Evolutionary conservation across 257 asterid genomes (phyloP).

Genomic region (Solanum medicagineum): DNA sequence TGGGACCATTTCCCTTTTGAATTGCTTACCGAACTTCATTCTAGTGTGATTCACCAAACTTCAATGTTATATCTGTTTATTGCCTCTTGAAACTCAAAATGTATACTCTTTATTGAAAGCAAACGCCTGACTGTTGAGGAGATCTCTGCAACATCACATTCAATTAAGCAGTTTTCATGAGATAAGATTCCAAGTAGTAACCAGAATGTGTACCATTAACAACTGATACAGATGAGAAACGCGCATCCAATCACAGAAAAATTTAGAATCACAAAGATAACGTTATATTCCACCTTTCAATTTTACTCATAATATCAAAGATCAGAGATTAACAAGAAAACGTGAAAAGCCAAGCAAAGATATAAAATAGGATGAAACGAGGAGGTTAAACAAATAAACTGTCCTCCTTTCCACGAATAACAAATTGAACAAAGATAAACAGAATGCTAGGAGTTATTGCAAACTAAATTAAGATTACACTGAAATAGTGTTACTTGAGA

Average conservation of each 20-base stretch:
- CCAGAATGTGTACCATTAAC: neutral
- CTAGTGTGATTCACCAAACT: neutral
- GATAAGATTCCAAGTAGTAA: neutral
- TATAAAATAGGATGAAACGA: neutral
- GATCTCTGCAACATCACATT: neutral
- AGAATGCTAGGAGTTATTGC: neutral
- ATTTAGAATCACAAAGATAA: neutral
- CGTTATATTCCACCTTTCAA: neutral
- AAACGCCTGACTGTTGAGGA: neutral
- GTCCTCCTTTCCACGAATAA: neutral
- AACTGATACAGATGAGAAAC: neutral
- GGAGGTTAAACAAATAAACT: neutral
- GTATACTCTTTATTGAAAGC: neutral
- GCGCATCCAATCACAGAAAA: neutral
- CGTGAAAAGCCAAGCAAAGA: neutral
- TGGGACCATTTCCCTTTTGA: constrained; percentile 60
- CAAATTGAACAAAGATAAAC: neutral
- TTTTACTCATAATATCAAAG: neutral
- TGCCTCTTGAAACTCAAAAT: neutral
- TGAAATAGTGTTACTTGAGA: neutral
- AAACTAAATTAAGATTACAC: neutral
- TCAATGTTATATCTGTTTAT: neutral
- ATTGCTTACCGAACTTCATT: constrained; percentile 81
- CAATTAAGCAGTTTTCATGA: neutral
- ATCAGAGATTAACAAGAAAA: neutral